These are phyloP conservation scores for Phytophthora idaei DNA, from an alignment of 352 stramenopile species.

Conservation along the genomic window DNA sequence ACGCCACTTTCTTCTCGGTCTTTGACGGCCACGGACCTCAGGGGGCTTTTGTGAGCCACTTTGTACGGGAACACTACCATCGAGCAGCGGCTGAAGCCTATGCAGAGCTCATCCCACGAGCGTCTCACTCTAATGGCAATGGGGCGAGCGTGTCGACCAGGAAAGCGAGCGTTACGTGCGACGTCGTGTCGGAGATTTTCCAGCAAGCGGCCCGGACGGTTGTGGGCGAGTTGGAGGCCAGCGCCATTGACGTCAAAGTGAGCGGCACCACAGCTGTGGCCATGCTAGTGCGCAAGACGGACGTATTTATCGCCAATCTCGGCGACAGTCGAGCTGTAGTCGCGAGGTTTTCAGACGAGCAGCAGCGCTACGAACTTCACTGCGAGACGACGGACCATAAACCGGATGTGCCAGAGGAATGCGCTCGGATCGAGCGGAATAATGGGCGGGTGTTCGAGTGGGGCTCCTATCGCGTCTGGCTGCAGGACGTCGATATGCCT, in stretches of 20 bases:
- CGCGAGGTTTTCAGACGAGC: slow-evolving; percentile 40
- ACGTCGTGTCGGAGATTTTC: slow-evolving; percentile 62
- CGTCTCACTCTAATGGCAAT: background rate
- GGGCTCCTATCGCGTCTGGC: slow-evolving; percentile 80
- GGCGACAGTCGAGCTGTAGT: slow-evolving; percentile 78
- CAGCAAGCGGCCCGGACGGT: slow-evolving; percentile 46
- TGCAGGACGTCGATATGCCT: slow-evolving; percentile 86
- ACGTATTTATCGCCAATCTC: slow-evolving; percentile 77
- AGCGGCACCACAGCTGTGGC: slow-evolving; percentile 77
- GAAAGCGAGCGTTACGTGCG: slow-evolving; percentile 39
- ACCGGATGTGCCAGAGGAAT: slow-evolving; percentile 68
- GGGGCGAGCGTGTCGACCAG: background rate
- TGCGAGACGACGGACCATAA: slow-evolving; percentile 85
- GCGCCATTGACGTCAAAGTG: slow-evolving; percentile 73
- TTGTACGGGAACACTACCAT: slow-evolving; percentile 73
- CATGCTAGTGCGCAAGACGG: slow-evolving; percentile 59
- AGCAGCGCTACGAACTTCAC: slow-evolving; percentile 53
- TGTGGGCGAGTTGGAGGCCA: slow-evolving; percentile 48
- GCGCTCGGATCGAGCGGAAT: slow-evolving; percentile 64
- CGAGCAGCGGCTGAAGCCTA: slow-evolving; percentile 53
- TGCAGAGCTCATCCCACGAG: slow-evolving; percentile 29
- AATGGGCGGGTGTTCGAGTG: slow-evolving; percentile 87
- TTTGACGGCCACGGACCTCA: slow-evolving; percentile 81
- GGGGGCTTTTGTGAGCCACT: slow-evolving; percentile 80
- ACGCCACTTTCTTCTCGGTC: slow-evolving; percentile 70